Evolutionary conservation across 177 flowering plant species (phyloP).

Genomic region (Vitis hybrid): DNA sequence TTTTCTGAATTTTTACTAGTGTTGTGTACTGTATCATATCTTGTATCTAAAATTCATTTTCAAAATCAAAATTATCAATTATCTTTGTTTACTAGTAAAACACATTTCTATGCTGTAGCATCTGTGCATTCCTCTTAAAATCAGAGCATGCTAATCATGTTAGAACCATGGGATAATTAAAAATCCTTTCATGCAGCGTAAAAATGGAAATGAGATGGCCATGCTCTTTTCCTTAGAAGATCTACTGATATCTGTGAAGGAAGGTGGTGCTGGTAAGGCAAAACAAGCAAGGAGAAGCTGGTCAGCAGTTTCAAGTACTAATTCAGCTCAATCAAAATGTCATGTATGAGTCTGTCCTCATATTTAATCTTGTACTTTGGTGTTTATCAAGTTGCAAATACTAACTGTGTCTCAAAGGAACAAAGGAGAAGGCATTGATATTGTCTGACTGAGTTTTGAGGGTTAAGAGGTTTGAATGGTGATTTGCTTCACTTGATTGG

Average conservation of each 20-base stretch:
- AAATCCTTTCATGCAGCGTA: slow-evolving; percentile 26
- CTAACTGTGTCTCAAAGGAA: not conserved
- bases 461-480: not conserved
- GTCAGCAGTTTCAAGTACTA: slow-evolving; percentile 29
- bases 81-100: not conserved
- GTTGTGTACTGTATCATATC: too few relatives aligned
- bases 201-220: slow-evolving; percentile 25
- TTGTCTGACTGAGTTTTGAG: not conserved
- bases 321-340: slow-evolving; percentile 33
- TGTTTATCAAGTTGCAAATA: not conserved
- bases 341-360: slow-evolving; percentile 36
- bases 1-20: too few relatives aligned
- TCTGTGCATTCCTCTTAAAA: not conserved
- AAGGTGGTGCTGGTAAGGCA: slow-evolving; percentile 20
- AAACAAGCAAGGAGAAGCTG: slow-evolving; percentile 30
- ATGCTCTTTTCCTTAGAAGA: slow-evolving; percentile 48
- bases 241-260: slow-evolving; percentile 37
- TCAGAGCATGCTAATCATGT: not conserved
- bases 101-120: not conserved
- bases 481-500: not conserved
- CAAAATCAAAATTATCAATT: too few relatives aligned
- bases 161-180: not conserved
- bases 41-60: too few relatives aligned
- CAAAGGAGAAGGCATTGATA: too few relatives aligned
- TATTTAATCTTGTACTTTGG: not conserved